phyloP scores from a whole-genome alignment of 768 basidiomycete species.

The Suillus ampliporus region DNA sequence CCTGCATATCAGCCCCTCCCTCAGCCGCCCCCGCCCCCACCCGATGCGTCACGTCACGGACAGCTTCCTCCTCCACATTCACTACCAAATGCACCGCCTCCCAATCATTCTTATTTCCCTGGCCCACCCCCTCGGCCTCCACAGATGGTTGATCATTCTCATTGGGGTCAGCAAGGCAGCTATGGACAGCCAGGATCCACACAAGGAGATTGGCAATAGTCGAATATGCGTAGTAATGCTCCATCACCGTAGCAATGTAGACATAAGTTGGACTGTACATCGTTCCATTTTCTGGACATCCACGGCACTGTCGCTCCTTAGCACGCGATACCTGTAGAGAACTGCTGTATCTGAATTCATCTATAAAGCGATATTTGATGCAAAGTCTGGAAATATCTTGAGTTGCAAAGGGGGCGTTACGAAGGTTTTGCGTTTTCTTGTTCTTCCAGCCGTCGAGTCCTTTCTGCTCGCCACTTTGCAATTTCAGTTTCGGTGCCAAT shows the following conservation, averaged over 20 bases:
- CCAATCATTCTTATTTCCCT: slow-evolving; percentile 40
- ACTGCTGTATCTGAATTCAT: slow-evolving; percentile 23
- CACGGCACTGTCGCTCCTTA: slow-evolving; percentile 5
- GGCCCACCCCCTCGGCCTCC: slow-evolving; percentile 50
- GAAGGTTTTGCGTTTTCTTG: background rate
- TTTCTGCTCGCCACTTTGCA: slow-evolving; percentile 71
- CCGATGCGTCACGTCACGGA: slow-evolving; percentile 33
- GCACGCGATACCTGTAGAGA: slow-evolving; percentile 17
- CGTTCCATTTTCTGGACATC: slow-evolving; percentile 11
- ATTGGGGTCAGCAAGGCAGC: slow-evolving; percentile 23
- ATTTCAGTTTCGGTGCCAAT: slow-evolving; percentile 87
- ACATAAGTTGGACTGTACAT: slow-evolving; percentile 20
- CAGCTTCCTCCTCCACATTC: slow-evolving; percentile 32
- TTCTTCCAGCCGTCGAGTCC: slow-evolving; percentile 27
- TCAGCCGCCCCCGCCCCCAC: slow-evolving; percentile 36
- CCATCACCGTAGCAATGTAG: slow-evolving; percentile 20
- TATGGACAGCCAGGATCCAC: slow-evolving; percentile 39
- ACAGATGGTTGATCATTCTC: slow-evolving; percentile 17
- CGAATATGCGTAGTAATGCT: slow-evolving; percentile 17
- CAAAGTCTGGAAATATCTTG: background rate
- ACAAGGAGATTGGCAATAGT: slow-evolving; percentile 33
- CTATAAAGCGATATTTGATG: slow-evolving; percentile 18
- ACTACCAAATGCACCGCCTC: slow-evolving; percentile 22
- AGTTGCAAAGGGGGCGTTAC: background rate
- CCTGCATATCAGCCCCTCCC: slow-evolving; percentile 43